Conservation (phyloP, 768 basidiomycete species). For the Gloeopeniophorella convolvens region DNA sequence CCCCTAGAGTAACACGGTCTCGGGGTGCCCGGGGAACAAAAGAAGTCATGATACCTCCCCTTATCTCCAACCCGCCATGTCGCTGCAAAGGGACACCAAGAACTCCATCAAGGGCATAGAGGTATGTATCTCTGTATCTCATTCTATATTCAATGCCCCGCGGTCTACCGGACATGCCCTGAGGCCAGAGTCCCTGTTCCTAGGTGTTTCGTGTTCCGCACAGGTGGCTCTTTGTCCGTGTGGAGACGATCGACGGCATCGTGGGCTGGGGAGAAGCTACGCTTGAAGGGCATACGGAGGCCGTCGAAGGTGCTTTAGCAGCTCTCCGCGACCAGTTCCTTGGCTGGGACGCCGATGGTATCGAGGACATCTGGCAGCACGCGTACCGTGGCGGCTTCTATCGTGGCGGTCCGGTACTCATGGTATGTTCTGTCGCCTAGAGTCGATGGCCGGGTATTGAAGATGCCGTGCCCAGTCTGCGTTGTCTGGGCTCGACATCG, state of each 20-base stretch:
- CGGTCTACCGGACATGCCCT: too few species aligned
- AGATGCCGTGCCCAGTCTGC: conserved; percentile 42
- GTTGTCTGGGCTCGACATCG: conserved; percentile 58
- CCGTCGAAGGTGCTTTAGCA: conserved; percentile 57
- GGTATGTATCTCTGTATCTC: too few species aligned
- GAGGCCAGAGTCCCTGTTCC: background rate
- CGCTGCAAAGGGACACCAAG: too few species aligned
- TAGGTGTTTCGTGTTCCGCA: conserved; percentile 64
- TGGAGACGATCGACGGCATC: conserved; percentile 55
- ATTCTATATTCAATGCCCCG: too few species aligned
- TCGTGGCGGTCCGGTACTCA: conserved; percentile 63
- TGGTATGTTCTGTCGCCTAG: conserved; percentile 42
- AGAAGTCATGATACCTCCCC: too few species aligned
- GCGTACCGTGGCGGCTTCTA: conserved; percentile 67
- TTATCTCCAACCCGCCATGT: too few species aligned
- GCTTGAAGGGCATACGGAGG: conserved; percentile 68
- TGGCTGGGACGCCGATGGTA: conserved; percentile 55
- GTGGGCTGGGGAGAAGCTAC: conserved; percentile 75
- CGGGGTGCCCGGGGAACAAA: too few species aligned
- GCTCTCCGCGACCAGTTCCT: conserved; percentile 56
- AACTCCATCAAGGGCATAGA: too few species aligned
- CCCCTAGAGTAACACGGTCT: too few species aligned
- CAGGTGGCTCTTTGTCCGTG: conserved; percentile 65
- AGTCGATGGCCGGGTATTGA: too few species aligned
- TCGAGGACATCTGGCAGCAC: conserved; percentile 68